Evolutionary conservation across 2,329 filamentous ascomycete species (phyloP), one percentile per base, ranked within the genome.

Genomic region (Diplodia seriata): DNA sequence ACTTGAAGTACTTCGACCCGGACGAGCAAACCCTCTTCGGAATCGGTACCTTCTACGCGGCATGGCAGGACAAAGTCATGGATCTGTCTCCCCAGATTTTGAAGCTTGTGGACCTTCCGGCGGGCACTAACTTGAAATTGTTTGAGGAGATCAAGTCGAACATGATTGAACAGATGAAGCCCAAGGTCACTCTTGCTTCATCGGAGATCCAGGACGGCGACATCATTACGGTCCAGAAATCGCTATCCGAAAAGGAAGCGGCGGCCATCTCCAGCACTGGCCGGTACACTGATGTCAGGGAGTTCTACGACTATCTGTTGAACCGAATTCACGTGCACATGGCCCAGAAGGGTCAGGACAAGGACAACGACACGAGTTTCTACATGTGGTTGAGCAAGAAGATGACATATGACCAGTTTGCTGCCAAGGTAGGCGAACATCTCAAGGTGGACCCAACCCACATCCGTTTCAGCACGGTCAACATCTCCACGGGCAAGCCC

Each of bases 71-170:
- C 78, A 97, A 92, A 78, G 92, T 98, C 2, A 88, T 91, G 69
- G 95, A 99, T 61, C 82, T 98, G 33, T 87, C 90, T 4, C 88
- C 91, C 1, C 81, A 87, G 36, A 97, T 99, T 69, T 81, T 91
- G 68, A 88, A 91, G 73, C 87, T 90, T 76, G 95, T 98, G 92
- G 86, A 88, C 14, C 98, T 95, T 94, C 87, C 91, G 29, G 86
- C 91, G 1, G 93, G 91, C 70, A 86, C 91, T 4, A 83, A 87
- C 3, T 86, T 91, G 69, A 85, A 86, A 73, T 86, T 99, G 26
- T 98, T 90, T 82, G 95, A 99, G 85, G 95, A 99, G 82, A 98
- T 99, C 81, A 99, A 98, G 81, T 93, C 94, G 63, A 92, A 89
- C 69, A 98, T 98, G 94, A 97, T 99, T 72, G 96, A 99, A 76